These are phyloP conservation scores for Magnaporthales sp. DNA, from an alignment of 2,329 filamentous ascomycete genomes.

Conservation along the genomic window DNA sequence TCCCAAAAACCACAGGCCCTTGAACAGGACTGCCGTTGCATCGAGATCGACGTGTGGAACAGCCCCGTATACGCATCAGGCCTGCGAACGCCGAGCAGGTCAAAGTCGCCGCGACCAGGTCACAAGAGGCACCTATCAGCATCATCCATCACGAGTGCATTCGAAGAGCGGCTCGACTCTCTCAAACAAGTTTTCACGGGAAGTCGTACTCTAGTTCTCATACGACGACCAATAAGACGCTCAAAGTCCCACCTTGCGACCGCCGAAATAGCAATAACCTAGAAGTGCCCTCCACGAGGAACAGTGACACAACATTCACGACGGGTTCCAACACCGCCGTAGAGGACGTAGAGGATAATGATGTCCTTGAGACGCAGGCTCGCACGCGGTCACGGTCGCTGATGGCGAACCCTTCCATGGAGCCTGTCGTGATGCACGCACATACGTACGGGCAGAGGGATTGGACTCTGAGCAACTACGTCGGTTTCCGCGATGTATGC, in stretches of 20 bases:
- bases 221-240: conserved; percentile 13
- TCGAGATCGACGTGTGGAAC: conserved; percentile 95
- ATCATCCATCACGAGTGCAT: conserved; percentile 18
- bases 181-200: conserved; percentile 5
- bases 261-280: conserved; percentile 25
- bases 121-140: conserved; percentile 39
- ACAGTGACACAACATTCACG: conserved; percentile 12
- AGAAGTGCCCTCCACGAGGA: conserved; percentile 10
- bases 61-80: conserved; percentile 35
- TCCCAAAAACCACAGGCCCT: conserved; percentile 45
- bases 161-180: conserved; percentile 30
- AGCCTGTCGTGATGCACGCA: conserved; percentile 75
- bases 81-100: conserved; percentile 25
- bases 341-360: conserved; percentile 10
- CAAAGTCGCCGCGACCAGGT: conserved; percentile 29
- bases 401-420: conserved; percentile 20
- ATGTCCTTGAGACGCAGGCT: neutral
- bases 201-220: neutral
- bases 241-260: conserved; percentile 15
- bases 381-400: conserved; percentile 10
- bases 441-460: conserved; percentile 21
- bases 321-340: conserved; percentile 8
- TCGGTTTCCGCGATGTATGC: conserved; percentile 82
- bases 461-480: conserved; percentile 77
- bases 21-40: conserved; percentile 71